Base-by-base conservation (phyloP, 2,329 filamentous ascomycete species). In the Aureobasidium sp. region DNA sequence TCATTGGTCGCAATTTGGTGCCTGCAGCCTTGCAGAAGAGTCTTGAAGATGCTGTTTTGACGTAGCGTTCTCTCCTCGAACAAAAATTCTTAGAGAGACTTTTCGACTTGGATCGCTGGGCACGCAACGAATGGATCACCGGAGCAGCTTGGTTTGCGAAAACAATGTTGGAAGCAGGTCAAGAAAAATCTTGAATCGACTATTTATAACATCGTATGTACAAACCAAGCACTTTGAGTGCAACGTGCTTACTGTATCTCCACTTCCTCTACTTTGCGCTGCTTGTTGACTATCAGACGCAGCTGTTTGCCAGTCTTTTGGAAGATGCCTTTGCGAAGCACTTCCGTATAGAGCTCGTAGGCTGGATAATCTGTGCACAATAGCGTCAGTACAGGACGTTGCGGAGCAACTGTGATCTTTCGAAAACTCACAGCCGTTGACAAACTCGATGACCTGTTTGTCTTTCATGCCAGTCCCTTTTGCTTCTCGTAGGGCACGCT, bases 391-490 rank as follows among this genome's bases (percentile, higher is more conserved):
- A 27, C 27, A 39, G n/a, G 9, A 20, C 5, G 3, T n/a, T 25
- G 5, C 11, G 11, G 37, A 39, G 49, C 14, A 29, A 17, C 3
- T 3, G 2, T 25, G 9, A 17, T 31, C 5, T n/a, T 4, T 9
- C 9, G 41, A 4, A 6, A 14, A 74, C 80, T 66, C 70, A 83
- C 80, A 85, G 66, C 85, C 84, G 70, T 87, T 82, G 17, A 90
- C 89, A 73, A 96, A 96, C 51, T 81, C 79, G 62, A 84, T 79
- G 47, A 96, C 90, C 72, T 93, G 83, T 62, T 90, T 87, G 67
- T 90, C 87, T 1, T 84, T 88, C 92, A 96, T 96, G 34, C 90
- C 91, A 0, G 80, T 82, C 1, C 89, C 90, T 66, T 83, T 88
- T 25, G 80, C 75, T 8, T 78, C 78, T 27, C 88, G 83, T 68